Base-by-base conservation (phyloP, 1,139 yeast species). In the Yamadazyma diddensiae region DNA sequence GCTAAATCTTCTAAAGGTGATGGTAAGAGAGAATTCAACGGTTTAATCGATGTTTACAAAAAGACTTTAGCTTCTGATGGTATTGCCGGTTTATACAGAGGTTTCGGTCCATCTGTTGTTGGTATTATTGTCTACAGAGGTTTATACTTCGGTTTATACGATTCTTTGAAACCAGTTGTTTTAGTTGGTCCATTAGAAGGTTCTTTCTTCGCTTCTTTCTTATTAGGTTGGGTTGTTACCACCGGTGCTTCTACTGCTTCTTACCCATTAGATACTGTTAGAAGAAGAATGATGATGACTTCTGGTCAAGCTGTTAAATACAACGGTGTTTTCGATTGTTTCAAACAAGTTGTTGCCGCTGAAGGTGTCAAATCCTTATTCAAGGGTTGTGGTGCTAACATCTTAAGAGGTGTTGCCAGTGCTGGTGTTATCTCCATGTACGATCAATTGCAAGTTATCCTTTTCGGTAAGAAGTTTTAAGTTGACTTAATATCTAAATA, bases 261-360 rank as follows among this genome's bases (percentile, higher is more conserved):
- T 59, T 68, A 68, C 70, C 74, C 74, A 65, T 67, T 68, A 59
- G 74, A 68, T 59, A 66, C 74, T 47, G 62, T 68, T 53, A 69
- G 75, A 69, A 68, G 75, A 68, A 68, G 75, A 68, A 69, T 69
- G 75, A 69, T 69, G 75, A 69, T 69, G 75, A 69, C 75, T 45
- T 69, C 74, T 46, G 75, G 75, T 65, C 73, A 67, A 60, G 73
- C 73, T 50, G 73, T 69, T 47, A 68, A 69, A 65, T 69, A 69
- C 62, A 52, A 63, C 40, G 74, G 75, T 69, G 73, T 73, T 47
- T 56, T 66, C 49, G 75, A 69, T 59, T 62, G 70, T 61, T 61
- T 62, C 68, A 60, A 42, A 46, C 54, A 69, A 58, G 72, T 69
- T 50, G 69, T 69, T 47, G 74, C 74, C 43, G 72, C 74, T 54